These are phyloP conservation scores for Tuber melanosporum DNA, from an alignment of 495 filamentous ascomycete species.

Conservation along the genomic window DNA sequence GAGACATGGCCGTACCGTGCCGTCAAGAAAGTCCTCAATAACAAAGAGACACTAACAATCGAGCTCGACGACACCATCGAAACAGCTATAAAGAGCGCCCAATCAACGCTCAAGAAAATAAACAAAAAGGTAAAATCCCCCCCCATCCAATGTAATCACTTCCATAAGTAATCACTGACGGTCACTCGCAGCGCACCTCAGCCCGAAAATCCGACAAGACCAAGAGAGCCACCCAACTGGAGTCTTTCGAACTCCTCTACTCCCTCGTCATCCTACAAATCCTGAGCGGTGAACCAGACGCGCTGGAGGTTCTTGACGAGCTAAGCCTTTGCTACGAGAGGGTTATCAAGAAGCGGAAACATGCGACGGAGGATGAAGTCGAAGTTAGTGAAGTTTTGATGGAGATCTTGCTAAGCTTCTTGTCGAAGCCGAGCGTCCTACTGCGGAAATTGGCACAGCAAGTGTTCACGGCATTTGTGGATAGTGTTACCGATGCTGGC, in stretches of 20 bases:
- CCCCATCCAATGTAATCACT: background rate
- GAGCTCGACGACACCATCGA: slow-evolving; percentile 57
- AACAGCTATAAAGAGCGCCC: slow-evolving; percentile 55
- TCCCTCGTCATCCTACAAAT: slow-evolving; percentile 79
- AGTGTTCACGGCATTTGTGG: slow-evolving; percentile 74
- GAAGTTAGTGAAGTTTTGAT: slow-evolving; percentile 69
- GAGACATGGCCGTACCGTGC: slow-evolving; percentile 49
- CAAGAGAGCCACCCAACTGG: slow-evolving; percentile 38
- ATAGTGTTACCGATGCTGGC: slow-evolving; percentile 61
- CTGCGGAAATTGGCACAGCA: slow-evolving; percentile 80
- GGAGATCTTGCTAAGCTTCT: slow-evolving; percentile 79
- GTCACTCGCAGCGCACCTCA: slow-evolving; percentile 1
- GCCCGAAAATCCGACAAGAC: slow-evolving; percentile 8
- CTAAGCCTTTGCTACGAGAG: slow-evolving; percentile 65
- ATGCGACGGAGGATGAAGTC: slow-evolving; percentile 44
- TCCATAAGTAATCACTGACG: background rate
- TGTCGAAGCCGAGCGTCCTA: slow-evolving; percentile 75
- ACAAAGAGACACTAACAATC: slow-evolving; percentile 51
- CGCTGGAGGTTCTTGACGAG: slow-evolving; percentile 67
- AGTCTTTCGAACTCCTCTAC: slow-evolving; percentile 73
- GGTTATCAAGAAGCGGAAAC: slow-evolving; percentile 35
- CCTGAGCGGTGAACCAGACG: slow-evolving; percentile 82
- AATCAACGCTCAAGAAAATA: slow-evolving; percentile 61
- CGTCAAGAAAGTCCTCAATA: slow-evolving; percentile 47
- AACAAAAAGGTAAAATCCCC: slow-evolving; percentile 51